These are phyloP conservation scores for Hyphodiscus sp. DNA, from an alignment of 2,329 filamentous ascomycete species.

Conservation along the genomic window DNA sequence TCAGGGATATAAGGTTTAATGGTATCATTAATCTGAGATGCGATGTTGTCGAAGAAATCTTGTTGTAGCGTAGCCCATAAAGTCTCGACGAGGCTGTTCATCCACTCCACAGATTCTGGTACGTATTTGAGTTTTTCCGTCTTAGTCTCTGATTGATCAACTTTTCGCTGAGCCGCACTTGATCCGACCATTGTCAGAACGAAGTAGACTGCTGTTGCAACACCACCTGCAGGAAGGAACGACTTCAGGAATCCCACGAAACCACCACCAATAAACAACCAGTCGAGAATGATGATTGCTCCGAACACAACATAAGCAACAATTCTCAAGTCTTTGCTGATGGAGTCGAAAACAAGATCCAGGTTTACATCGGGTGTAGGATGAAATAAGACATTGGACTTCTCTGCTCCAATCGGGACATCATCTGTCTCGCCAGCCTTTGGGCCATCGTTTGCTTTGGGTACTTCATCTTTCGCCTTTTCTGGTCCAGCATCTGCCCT, in stretches of 20 bases:
- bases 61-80: conserved; percentile 15
- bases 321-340: conserved; percentile 7
- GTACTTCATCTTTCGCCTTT: too few species aligned
- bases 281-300: conserved; percentile 12
- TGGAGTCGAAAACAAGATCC: conserved; percentile 11
- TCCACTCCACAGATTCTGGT: conserved; percentile 8
- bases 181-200: conserved; percentile 9
- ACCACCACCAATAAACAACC: conserved; percentile 17
- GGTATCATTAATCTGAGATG: conserved; percentile 12
- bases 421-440: conserved; percentile 15
- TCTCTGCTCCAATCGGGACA: conserved; percentile 18
- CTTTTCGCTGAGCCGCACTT: neutral
- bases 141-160: conserved; percentile 8
- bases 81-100: conserved; percentile 16
- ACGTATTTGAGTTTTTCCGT: conserved; percentile 14
- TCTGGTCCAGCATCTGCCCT: too few species aligned
- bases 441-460: conserved; percentile 1
- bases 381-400: conserved; percentile 19
- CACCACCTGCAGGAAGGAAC: conserved; percentile 11
- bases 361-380: conserved; percentile 15
- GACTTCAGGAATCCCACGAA: conserved; percentile 13
- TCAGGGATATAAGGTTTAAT: conserved; percentile 17
- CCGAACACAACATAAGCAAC: conserved; percentile 13
- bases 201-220: conserved; percentile 11
- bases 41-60: conserved; percentile 16